Percentiles rank a stretch among this genome's conserved stretches.
Evolutionary conservation across 441 rosid genomes (phyloP).

Genomic region (Bruguiera hainesii): DNA sequence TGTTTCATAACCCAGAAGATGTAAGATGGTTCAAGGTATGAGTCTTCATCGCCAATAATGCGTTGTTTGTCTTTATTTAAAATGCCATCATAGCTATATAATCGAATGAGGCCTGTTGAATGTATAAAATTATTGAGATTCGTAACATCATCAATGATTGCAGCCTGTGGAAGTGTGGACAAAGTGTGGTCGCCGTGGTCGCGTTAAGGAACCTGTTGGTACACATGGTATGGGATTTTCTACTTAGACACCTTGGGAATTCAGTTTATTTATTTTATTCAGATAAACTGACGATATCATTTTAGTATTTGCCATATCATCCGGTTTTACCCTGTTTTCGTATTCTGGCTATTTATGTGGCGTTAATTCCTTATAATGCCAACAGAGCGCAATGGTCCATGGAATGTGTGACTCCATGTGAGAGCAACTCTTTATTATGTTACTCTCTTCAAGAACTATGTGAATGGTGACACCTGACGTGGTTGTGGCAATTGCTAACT

Average conservation of each 20-base stretch:
- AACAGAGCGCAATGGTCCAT: not conserved
- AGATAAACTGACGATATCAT: not conserved
- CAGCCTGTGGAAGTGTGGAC: constrained; percentile 97
- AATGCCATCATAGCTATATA: not conserved
- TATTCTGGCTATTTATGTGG: not conserved
- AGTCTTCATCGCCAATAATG: not conserved
- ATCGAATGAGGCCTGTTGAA: not conserved
- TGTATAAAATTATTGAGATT: constrained; percentile 6
- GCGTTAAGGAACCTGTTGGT: constrained; percentile 88
- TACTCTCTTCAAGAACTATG: too few relatives aligned
- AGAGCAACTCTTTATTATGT: too few relatives aligned
- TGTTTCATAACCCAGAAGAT: constrained; percentile 93
- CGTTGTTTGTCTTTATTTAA: not conserved
- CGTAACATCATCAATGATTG: constrained; percentile 19
- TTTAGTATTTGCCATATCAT: not conserved
- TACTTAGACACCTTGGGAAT: not conserved
- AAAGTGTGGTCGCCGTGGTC: constrained; percentile 84
- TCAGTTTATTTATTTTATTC: not conserved
- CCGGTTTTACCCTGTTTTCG: not conserved
- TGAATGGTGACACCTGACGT: too few relatives aligned
- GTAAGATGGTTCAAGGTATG: constrained; percentile 96
- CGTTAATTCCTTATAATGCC: not conserved
- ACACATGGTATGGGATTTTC: constrained; percentile 62
- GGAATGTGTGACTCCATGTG: too few relatives aligned
- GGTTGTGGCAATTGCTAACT: too few relatives aligned